Evolutionary conservation across 2,329 filamentous ascomycete species (phyloP).

Genomic region (Aspergillus proliferans): DNA sequence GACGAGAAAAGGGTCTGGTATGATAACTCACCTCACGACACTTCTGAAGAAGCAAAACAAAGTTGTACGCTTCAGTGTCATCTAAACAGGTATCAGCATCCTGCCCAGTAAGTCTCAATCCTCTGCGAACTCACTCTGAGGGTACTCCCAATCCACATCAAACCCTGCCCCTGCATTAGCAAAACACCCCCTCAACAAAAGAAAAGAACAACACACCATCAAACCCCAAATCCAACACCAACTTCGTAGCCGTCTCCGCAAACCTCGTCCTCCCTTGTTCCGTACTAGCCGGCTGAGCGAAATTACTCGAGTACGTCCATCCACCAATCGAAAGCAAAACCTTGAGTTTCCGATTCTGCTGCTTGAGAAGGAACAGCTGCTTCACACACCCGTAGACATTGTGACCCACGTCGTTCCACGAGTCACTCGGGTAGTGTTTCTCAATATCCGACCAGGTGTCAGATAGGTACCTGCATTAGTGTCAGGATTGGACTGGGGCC

Average conservation of each 20-base stretch:
- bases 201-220: constrained; percentile 30
- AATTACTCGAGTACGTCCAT: constrained; percentile 74
- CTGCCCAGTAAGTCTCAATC: background rate
- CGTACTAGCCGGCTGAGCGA: constrained; percentile 61
- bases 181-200: background rate
- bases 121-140: constrained; percentile 23
- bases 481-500: background rate
- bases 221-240: constrained; percentile 77
- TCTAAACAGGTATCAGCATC: constrained; percentile 20
- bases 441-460: constrained; percentile 64
- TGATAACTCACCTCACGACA: constrained; percentile 31
- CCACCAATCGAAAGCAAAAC: constrained; percentile 76
- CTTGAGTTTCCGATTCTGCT: constrained; percentile 68
- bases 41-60: constrained; percentile 38
- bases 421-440: constrained; percentile 64
- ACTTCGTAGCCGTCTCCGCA: constrained; percentile 62
- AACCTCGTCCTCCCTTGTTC: constrained; percentile 58
- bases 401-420: constrained; percentile 60
- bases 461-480: constrained; percentile 43
- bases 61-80: constrained; percentile 37
- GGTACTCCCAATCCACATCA: constrained; percentile 47
- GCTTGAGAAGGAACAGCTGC: constrained; percentile 70
- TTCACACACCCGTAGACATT: constrained; percentile 74
- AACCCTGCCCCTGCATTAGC: constrained; percentile 20
- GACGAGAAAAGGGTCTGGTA: background rate